These are phyloP conservation scores for Sisymbrium irio DNA, from an alignment of 345 rosid species.

Conservation along the genomic window DNA sequence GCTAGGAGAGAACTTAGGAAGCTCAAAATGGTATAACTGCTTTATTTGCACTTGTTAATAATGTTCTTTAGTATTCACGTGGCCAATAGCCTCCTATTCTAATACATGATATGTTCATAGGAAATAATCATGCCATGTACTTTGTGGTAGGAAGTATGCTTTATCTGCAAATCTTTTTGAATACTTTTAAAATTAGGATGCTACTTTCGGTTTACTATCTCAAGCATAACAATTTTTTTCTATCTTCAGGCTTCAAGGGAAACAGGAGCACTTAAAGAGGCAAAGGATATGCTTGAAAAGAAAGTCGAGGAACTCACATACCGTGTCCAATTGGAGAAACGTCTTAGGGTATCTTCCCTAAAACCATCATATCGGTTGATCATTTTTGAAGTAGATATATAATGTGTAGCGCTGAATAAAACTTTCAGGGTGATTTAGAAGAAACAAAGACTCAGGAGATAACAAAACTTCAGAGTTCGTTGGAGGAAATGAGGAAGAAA, in stretches of 20 bases:
- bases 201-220: background rate
- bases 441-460: constrained; percentile 55
- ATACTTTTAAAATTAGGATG: background rate
- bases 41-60: background rate
- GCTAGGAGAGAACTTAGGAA: constrained; percentile 65
- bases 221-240: background rate
- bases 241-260: constrained; percentile 61
- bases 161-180: background rate
- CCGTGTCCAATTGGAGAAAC: constrained; percentile 66
- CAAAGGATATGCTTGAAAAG: constrained; percentile 70
- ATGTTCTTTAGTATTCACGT: background rate
- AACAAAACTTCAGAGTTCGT: constrained; percentile 45
- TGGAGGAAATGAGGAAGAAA: constrained; percentile 52
- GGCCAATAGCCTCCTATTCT: background rate
- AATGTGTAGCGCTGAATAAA: background rate
- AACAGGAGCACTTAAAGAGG: constrained; percentile 73
- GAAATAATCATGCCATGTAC: background rate
- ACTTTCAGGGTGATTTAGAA: constrained; percentile 43
- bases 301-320: constrained; percentile 67
- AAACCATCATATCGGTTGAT: background rate
- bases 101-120: background rate
- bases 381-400: background rate
- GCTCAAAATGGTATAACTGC: constrained; percentile 63
- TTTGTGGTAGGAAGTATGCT: background rate
- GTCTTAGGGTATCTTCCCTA: constrained; percentile 46